Conservation (phyloP, 2,329 filamentous ascomycete species). For the Alternaria gansuensis region DNA sequence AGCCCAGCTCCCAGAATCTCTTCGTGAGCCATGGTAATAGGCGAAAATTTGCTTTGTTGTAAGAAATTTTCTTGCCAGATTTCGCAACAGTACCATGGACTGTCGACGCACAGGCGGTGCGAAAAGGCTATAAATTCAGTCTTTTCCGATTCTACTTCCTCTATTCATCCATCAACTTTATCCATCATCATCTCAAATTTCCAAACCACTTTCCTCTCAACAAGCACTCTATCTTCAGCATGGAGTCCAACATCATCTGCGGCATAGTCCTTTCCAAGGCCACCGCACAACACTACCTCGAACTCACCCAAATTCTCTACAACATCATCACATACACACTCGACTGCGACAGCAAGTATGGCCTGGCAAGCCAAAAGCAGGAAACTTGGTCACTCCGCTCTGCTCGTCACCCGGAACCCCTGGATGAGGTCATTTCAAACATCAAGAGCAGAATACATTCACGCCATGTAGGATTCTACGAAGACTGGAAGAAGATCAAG, state of each 20-base stretch:
- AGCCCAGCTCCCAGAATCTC: neutral
- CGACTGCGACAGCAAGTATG: neutral
- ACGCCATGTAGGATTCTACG: conserved; percentile 1
- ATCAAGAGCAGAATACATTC: neutral
- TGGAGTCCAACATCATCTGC: conserved; percentile 9
- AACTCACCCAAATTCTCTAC: neutral
- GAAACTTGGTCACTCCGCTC: neutral
- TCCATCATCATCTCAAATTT: neutral
- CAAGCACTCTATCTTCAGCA: neutral
- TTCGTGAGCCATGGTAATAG: neutral
- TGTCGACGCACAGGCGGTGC: no score
- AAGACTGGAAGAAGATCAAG: conserved; percentile 10
- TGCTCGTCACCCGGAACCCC: neutral
- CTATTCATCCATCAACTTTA: neutral
- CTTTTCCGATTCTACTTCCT: neutral
- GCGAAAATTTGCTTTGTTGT: neutral
- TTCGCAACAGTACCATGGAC: neutral
- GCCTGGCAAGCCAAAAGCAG: conserved; percentile 2
- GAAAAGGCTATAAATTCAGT: neutral
- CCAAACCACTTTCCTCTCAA: neutral
- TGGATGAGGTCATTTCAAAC: neutral
- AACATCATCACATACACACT: neutral
- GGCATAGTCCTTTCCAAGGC: neutral
- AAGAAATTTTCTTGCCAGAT: neutral
- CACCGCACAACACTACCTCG: neutral